phyloP scores from a whole-genome alignment of 345 rosid species.

The Hevea brasiliensis region DNA sequence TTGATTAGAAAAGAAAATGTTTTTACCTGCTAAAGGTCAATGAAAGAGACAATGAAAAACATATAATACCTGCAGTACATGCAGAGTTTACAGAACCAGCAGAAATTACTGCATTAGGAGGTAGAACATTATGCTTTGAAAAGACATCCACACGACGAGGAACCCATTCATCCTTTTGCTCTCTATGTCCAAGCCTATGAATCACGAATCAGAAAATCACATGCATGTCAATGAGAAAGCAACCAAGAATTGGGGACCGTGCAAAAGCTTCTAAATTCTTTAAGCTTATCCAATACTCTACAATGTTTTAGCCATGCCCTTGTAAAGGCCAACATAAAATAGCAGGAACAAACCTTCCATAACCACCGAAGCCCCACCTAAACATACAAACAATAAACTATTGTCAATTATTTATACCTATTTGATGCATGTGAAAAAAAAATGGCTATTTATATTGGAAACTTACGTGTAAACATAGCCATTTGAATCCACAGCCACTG shows the following conservation, averaged over 20 bases:
- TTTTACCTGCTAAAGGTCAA: not conserved
- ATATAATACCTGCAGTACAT: slow-evolving; percentile 86
- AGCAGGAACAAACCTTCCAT: slow-evolving; percentile 77
- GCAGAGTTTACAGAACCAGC: slow-evolving; percentile 84
- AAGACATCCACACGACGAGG: slow-evolving; percentile 92
- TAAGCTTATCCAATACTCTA: not conserved
- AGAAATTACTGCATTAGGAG: slow-evolving; percentile 73
- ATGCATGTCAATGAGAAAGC: slow-evolving; percentile 1
- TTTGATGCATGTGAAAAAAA: slow-evolving; percentile 3
- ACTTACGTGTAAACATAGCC: slow-evolving; percentile 97
- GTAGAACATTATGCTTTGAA: slow-evolving; percentile 69
- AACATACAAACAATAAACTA: slow-evolving; percentile 26
- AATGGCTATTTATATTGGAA: slow-evolving; percentile 1
- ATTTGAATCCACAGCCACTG: slow-evolving; percentile 89
- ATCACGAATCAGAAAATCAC: slow-evolving; percentile 24
- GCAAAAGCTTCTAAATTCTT: slow-evolving; percentile 2
- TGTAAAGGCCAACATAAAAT: slow-evolving; percentile 4
- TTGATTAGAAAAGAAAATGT: not conserved
- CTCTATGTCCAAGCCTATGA: slow-evolving; percentile 91
- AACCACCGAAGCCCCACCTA: slow-evolving; percentile 99
- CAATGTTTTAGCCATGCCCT: slow-evolving; percentile 6
- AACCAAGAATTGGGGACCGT: not conserved
- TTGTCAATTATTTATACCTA: slow-evolving; percentile 17
- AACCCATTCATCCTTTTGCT: slow-evolving; percentile 96
- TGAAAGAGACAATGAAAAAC: not conserved